These are phyloP conservation scores for Seiridium unicorne DNA, from an alignment of 2,329 filamentous ascomycete species.

Conservation along the genomic window DNA sequence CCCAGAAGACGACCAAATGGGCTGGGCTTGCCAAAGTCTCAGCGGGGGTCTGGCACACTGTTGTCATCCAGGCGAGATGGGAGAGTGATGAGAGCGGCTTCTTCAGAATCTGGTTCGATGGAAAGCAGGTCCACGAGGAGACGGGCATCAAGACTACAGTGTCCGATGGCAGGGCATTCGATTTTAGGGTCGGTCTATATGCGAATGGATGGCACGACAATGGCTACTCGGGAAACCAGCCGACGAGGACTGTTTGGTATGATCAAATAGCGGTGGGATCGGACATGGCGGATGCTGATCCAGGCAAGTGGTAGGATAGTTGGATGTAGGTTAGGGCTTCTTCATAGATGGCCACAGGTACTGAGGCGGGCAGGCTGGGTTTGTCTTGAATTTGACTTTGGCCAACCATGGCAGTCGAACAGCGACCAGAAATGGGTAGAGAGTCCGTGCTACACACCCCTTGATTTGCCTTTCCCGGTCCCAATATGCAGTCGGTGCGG, in stretches of 20 bases:
- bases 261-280: conserved; percentile 46
- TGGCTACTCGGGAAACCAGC: conserved; percentile 28
- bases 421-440: no score
- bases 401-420: no score
- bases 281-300: conserved; percentile 36
- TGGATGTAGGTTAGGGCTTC: no score
- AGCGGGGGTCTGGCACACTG: conserved; percentile 43
- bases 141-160: conserved; percentile 42
- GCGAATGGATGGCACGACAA: conserved; percentile 49
- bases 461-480: no score
- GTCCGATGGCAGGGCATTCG: conserved; percentile 38
- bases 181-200: conserved; percentile 48
- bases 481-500: no score
- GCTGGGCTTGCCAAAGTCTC: conserved; percentile 35
- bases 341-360: no score
- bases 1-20: conserved; percentile 29
- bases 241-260: conserved; percentile 45
- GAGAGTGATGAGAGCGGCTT: conserved; percentile 39
- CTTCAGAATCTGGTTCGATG: conserved; percentile 46
- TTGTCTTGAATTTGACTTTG: no score
- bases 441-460: no score
- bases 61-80: conserved; percentile 42
- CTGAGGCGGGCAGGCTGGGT: no score
- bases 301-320: conserved; percentile 8
- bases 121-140: conserved; percentile 38